Evolutionary conservation across 1,284 basidiomycete species (phyloP).

Genomic region (Retiboletus flavoniger): DNA sequence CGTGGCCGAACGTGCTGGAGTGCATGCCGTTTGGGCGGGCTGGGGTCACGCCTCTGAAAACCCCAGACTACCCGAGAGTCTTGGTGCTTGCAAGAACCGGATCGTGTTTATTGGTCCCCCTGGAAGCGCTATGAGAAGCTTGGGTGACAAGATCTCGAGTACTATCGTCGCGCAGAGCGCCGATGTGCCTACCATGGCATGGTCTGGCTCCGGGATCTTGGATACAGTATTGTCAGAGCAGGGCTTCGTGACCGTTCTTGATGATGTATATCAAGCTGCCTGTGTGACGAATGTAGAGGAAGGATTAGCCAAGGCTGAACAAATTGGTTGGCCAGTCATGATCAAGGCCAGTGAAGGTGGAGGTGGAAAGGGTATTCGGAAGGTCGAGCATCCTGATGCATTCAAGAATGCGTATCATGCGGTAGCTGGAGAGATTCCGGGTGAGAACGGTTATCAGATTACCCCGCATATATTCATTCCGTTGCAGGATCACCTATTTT

Average conservation of each 20-base stretch:
- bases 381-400: slow-evolving; percentile 79
- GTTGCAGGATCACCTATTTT: slow-evolving; percentile 92
- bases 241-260: slow-evolving; percentile 93
- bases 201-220: slow-evolving; percentile 95
- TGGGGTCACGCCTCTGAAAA: slow-evolving; percentile 99
- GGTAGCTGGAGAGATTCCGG: slow-evolving; percentile 95
- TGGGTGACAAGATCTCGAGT: slow-evolving; percentile 99
- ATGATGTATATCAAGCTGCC: slow-evolving; percentile 86
- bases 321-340: slow-evolving; percentile 98
- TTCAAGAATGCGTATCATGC: slow-evolving; percentile 96
- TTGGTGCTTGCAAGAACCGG: slow-evolving; percentile 89
- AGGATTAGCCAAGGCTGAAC: slow-evolving; percentile 80
- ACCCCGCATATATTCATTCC: slow-evolving; percentile 15
- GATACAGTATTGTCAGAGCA: slow-evolving; percentile 85
- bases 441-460: slow-evolving; percentile 44
- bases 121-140: slow-evolving; percentile 97
- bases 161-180: slow-evolving; percentile 99
- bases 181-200: slow-evolving; percentile 97
- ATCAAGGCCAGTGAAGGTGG: slow-evolving; percentile 99
- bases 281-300: slow-evolving; percentile 91
- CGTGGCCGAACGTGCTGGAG: slow-evolving; percentile 94
- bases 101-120: slow-evolving; percentile 99
- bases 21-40: slow-evolving; percentile 99
- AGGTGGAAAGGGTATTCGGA: slow-evolving; percentile 98
- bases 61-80: slow-evolving; percentile 93